These are phyloP conservation scores for Actinomortierella wolfii DNA, from an alignment of 371 early-diverging fungal genomes.

Conservation along the genomic window DNA sequence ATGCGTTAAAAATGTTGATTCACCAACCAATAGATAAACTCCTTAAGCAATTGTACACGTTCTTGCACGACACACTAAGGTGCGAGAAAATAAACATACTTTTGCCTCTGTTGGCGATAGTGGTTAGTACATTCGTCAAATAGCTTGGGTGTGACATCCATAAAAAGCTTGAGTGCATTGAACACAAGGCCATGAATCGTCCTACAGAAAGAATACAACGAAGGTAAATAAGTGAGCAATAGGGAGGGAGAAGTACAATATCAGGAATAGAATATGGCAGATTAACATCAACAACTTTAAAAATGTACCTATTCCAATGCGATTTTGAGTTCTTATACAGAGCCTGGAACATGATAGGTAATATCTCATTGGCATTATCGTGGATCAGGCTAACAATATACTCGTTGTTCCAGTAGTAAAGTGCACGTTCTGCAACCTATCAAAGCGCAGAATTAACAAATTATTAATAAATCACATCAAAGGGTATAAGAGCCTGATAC, in stretches of 20 bases:
- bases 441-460: no score
- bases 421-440: constrained; percentile 93
- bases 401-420: constrained; percentile 97
- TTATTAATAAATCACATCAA: no score
- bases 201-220: constrained; percentile 46
- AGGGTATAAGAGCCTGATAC: no score
- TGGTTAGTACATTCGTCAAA: constrained; percentile 89
- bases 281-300: not conserved
- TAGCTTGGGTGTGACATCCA: constrained; percentile 87
- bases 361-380: constrained; percentile 84
- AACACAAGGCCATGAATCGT: constrained; percentile 94
- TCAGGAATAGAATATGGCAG: not conserved
- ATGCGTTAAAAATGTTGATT: not conserved
- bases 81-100: constrained; percentile 57
- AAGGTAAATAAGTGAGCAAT: not conserved
- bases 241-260: not conserved
- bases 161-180: constrained; percentile 90
- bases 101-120: constrained; percentile 80
- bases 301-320: constrained; percentile 93
- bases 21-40: not conserved
- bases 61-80: not conserved
- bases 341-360: constrained; percentile 93
- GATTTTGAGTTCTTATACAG: constrained; percentile 90
- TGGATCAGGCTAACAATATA: constrained; percentile 91
- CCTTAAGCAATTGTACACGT: not conserved